phyloP scores from a whole-genome alignment of 139 green algal species.

The Astrephomene gubernaculifera region DNA sequence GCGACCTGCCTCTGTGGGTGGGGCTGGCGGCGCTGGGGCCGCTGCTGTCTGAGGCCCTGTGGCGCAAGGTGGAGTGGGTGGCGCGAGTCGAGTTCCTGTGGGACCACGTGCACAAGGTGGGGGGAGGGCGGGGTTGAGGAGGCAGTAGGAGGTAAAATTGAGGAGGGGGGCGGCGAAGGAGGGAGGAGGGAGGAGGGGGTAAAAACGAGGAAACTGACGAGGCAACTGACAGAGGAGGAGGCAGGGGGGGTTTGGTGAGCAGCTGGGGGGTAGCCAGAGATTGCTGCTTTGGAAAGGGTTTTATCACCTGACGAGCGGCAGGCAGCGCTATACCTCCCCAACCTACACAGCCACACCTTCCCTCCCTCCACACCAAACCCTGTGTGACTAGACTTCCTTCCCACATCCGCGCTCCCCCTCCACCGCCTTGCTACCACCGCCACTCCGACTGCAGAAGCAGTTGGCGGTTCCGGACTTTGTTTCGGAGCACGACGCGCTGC shows the following conservation, averaged over 20 bases:
- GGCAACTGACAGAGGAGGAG: not conserved
- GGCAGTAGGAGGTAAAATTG: not conserved
- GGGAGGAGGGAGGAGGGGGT: not conserved
- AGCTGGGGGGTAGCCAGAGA: not conserved
- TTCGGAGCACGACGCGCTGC: conserved; percentile 37
- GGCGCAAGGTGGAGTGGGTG: conserved; percentile 48
- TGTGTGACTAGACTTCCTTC: not conserved
- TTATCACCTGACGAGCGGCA: not conserved
- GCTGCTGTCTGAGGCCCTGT: conserved; percentile 13
- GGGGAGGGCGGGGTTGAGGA: not conserved
- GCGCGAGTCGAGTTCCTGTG: conserved; percentile 52
- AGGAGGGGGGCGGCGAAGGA: not conserved
- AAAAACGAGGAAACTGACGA: not conserved
- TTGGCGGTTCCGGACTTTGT: conserved; percentile 39
- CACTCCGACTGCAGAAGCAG: not conserved
- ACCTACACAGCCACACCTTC: not conserved
- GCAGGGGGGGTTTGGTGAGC: not conserved
- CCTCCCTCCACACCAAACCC: not conserved
- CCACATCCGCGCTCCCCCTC: not conserved
- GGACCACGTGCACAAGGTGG: conserved; percentile 50
- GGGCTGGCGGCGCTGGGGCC: conserved; percentile 11
- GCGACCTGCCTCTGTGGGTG: conserved; percentile 44
- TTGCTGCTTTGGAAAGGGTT: no score
- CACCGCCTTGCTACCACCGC: not conserved
- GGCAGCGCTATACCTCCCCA: not conserved